These are phyloP conservation scores for Diaporthe ilicicola DNA, from an alignment of 2,329 filamentous ascomycete species.

Conservation along the genomic window DNA sequence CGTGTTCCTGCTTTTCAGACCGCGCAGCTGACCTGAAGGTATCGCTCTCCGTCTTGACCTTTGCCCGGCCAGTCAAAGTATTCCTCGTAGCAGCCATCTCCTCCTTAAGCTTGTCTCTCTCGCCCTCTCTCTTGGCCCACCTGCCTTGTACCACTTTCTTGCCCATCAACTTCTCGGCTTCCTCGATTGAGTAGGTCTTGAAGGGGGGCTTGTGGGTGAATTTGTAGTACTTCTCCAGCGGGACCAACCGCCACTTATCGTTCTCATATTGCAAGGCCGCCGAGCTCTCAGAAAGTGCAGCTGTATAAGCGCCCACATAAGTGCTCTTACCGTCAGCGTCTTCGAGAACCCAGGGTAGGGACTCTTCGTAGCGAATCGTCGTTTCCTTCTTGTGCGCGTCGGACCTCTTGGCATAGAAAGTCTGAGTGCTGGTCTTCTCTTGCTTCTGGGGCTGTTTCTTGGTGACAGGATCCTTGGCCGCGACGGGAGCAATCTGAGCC, in stretches of 20 bases:
- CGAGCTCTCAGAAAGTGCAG: conserved; percentile 84
- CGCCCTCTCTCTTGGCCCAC: conserved; percentile 79
- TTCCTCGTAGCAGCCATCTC: conserved; percentile 68
- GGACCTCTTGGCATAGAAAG: conserved; percentile 80
- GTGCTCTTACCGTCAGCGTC: conserved; percentile 96
- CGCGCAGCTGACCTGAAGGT: conserved; percentile 69
- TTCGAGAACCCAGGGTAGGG: conserved; percentile 94
- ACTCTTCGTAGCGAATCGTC: conserved; percentile 88
- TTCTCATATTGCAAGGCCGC: conserved; percentile 79
- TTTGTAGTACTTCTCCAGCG: conserved; percentile 94
- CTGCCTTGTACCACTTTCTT: conserved; percentile 79
- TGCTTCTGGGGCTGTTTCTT: conserved; percentile 66
- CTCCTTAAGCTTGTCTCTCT: conserved; percentile 64
- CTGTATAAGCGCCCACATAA: conserved; percentile 92
- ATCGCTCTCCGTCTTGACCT: conserved; percentile 74
- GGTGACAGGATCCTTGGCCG: conserved; percentile 60
- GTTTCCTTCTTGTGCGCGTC: conserved; percentile 82
- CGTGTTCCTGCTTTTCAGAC: conserved; percentile 74
- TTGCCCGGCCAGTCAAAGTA: conserved; percentile 60
- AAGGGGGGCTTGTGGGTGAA: conserved; percentile 85
- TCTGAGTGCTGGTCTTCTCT: conserved; percentile 79
- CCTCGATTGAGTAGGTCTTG: conserved; percentile 79
- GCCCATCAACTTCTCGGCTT: conserved; percentile 84
- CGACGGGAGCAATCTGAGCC: conserved; percentile 90
- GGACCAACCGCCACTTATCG: conserved; percentile 82